Evolutionary conservation across 1,284 basidiomycete genomes (phyloP).

Genomic region (Gymnopus androsaceus): DNA sequence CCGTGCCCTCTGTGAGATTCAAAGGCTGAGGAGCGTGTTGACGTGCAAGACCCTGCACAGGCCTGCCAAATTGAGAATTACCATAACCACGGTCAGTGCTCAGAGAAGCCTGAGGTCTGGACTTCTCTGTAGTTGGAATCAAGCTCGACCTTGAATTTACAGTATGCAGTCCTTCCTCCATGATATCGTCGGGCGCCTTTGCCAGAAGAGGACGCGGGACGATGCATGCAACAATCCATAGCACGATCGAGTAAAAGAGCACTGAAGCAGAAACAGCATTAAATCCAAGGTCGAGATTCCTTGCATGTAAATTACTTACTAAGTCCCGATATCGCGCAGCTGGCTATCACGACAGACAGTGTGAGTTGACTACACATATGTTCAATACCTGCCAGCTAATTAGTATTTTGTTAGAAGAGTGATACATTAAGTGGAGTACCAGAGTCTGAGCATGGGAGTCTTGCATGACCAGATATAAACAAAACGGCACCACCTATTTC

Average conservation of each 20-base stretch:
- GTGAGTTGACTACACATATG: slow-evolving; percentile 36
- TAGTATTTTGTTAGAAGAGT: background rate
- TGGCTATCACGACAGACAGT: slow-evolving; percentile 35
- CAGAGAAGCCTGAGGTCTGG: background rate
- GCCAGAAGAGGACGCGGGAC: slow-evolving; percentile 14
- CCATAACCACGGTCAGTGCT: no score
- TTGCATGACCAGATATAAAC: slow-evolving; percentile 34
- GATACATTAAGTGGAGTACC: slow-evolving; percentile 27
- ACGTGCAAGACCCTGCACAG: background rate
- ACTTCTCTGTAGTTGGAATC: background rate
- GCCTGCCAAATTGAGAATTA: background rate
- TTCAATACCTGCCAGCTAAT: slow-evolving; percentile 31
- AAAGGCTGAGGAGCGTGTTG: slow-evolving; percentile 1
- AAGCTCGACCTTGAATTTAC: background rate
- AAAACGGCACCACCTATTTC: slow-evolving; percentile 33
- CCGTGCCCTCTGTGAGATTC: background rate
- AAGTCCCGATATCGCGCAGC: slow-evolving; percentile 43
- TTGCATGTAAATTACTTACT: slow-evolving; percentile 24
- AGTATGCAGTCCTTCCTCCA: background rate
- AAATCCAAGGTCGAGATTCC: background rate
- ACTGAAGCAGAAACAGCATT: background rate
- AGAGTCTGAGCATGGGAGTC: slow-evolving; percentile 39
- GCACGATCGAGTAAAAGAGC: background rate
- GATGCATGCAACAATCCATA: slow-evolving; percentile 30
- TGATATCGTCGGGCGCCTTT: slow-evolving; percentile 1